Evolutionary conservation across 441 rosid species (phyloP).

Genomic region (Gossypium trilobum): DNA sequence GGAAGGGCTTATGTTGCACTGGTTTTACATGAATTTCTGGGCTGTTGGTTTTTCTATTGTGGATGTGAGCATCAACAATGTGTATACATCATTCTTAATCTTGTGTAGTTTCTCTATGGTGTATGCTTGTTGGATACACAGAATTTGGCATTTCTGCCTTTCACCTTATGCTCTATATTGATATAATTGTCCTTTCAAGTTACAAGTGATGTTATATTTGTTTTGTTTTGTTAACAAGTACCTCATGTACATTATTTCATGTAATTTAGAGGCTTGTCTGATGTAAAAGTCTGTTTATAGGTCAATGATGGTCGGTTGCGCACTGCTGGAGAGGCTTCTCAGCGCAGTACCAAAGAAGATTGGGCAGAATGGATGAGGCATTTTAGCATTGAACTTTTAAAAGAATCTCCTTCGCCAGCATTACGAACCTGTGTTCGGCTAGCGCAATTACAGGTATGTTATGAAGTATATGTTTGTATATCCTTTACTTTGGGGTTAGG

Average conservation of each 20-base stretch:
- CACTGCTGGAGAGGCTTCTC: conserved; percentile 99
- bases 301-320: conserved; percentile 87
- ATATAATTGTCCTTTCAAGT: conserved; percentile 4
- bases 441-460: conserved; percentile 85
- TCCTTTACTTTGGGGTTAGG: conserved; percentile 15
- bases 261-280: background rate
- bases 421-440: conserved; percentile 94
- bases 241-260: background rate
- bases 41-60: background rate
- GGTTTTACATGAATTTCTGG: background rate
- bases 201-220: background rate
- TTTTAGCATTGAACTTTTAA: conserved; percentile 93
- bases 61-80: background rate
- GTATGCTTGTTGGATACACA: background rate
- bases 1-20: background rate
- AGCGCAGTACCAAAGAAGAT: conserved; percentile 97
- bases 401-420: conserved; percentile 99
- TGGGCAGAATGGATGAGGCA: conserved; percentile 99
- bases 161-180: conserved; percentile 10
- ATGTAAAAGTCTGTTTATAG: conserved; percentile 27
- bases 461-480: conserved; percentile 9
- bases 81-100: background rate
- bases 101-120: background rate
- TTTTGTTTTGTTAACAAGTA: conserved; percentile 5
- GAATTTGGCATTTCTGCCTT: background rate